These are phyloP conservation scores for Kwoniella botswanensis DNA, from an alignment of 768 basidiomycete species.

Conservation along the genomic window DNA sequence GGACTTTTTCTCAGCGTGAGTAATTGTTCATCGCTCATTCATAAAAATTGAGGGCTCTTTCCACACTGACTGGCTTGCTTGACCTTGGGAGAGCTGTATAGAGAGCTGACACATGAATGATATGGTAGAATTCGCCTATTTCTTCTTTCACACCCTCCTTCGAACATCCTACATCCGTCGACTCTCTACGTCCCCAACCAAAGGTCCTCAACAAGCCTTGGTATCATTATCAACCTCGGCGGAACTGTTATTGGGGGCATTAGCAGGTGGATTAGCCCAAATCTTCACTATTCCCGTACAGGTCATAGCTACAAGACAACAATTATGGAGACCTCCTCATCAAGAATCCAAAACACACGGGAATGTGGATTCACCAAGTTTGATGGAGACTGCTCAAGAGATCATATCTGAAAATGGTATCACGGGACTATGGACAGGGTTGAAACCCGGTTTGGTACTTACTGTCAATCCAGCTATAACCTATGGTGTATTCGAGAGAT, in stretches of 20 bases:
- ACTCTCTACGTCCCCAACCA: constrained; percentile 14
- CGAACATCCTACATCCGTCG: constrained; percentile 62
- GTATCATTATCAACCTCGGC: constrained; percentile 48
- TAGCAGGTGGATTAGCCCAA: constrained; percentile 92
- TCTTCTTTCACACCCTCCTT: constrained; percentile 97
- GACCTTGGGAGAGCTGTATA: no score
- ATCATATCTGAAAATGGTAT: constrained; percentile 68
- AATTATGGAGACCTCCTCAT: constrained; percentile 67
- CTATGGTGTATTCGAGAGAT: constrained; percentile 89
- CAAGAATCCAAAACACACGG: background rate
- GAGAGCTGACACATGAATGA: no score
- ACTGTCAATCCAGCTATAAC: constrained; percentile 98
- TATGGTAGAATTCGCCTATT: constrained; percentile 90
- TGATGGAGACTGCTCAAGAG: constrained; percentile 77
- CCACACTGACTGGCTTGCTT: no score
- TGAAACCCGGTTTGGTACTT: constrained; percentile 89
- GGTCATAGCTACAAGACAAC: constrained; percentile 96
- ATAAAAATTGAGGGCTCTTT: no score
- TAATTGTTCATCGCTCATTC: constrained; percentile 29
- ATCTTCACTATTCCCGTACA: constrained; percentile 98
- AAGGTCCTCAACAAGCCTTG: constrained; percentile 14
- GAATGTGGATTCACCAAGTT: constrained; percentile 62
- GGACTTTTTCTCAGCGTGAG: constrained; percentile 96
- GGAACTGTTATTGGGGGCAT: constrained; percentile 85
- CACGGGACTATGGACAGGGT: constrained; percentile 84